Percentiles rank a stretch among this genome's conserved stretches.
Evolutionary conservation across 768 basidiomycete species (phyloP).

Genomic region (Trametes maxima): DNA sequence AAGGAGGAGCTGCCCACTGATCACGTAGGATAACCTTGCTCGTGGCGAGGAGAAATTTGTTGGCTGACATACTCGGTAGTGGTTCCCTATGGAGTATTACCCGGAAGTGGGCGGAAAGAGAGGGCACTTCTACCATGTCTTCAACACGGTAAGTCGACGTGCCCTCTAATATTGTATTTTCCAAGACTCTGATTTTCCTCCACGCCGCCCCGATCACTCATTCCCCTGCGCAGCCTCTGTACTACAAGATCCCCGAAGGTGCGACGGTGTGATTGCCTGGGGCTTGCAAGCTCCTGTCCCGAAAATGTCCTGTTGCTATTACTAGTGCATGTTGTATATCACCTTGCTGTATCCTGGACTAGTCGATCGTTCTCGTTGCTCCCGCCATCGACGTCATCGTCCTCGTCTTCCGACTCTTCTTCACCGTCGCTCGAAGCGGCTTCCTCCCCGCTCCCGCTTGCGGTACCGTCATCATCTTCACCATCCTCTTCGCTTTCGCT

Average conservation of each 20-base stretch:
- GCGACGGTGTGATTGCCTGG: slow-evolving; percentile 30
- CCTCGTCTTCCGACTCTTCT: slow-evolving; percentile 18
- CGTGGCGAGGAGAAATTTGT: not conserved
- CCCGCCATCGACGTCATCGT: slow-evolving; percentile 35
- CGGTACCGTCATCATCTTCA: slow-evolving; percentile 30
- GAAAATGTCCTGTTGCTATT: slow-evolving; percentile 8
- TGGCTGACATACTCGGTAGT: slow-evolving; percentile 42
- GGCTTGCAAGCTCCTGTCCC: not conserved
- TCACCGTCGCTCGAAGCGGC: slow-evolving; percentile 23
- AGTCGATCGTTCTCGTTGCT: slow-evolving; percentile 31
- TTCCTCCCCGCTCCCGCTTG: slow-evolving; percentile 34
- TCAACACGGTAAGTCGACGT: slow-evolving; percentile 55
- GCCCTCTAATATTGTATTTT: not conserved
- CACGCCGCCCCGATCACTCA: too few relatives aligned
- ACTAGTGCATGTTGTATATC: slow-evolving; percentile 22
- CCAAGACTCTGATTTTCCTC: slow-evolving; percentile 6
- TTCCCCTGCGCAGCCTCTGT: slow-evolving; percentile 38
- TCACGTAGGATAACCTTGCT: slow-evolving; percentile 49
- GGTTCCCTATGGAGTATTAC: slow-evolving; percentile 78
- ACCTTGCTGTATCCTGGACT: slow-evolving; percentile 25
- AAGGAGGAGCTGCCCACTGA: slow-evolving; percentile 68
- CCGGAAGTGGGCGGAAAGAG: slow-evolving; percentile 61
- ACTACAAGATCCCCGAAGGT: slow-evolving; percentile 43
- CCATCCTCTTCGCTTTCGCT: slow-evolving; percentile 38
- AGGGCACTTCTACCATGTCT: slow-evolving; percentile 80